phyloP scores from a whole-genome alignment of 2,329 filamentous ascomycete species.

The Trichoderma oligosporum region DNA sequence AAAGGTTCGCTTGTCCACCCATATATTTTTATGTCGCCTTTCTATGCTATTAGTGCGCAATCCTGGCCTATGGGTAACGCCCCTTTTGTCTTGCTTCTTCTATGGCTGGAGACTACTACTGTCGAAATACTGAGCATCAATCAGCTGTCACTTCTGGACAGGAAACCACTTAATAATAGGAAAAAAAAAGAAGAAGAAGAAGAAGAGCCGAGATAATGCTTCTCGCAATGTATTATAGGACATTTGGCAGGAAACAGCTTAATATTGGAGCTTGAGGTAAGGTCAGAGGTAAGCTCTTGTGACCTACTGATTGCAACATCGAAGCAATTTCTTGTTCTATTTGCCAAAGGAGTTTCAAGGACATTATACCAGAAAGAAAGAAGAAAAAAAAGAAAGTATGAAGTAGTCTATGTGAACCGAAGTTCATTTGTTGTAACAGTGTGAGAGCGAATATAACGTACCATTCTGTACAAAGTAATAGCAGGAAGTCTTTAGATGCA shows the following conservation, averaged over 20 bases:
- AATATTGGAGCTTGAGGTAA: constrained; percentile 39
- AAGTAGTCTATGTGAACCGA: background rate
- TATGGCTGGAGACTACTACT: constrained; percentile 1
- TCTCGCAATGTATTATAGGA: constrained; percentile 28
- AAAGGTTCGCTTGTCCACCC: background rate
- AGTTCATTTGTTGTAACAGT: background rate
- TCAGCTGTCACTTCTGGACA: constrained; percentile 14
- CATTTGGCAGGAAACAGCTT: constrained; percentile 21
- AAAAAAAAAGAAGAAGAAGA: too few species aligned
- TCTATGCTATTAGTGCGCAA: constrained; percentile 4
- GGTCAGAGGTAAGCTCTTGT: constrained; percentile 53
- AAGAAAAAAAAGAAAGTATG: background rate
- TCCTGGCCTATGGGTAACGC: background rate
- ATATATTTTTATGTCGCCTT: background rate
- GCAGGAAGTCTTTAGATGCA: background rate
- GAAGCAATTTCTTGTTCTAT: constrained; percentile 11
- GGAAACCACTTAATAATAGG: constrained; percentile 13
- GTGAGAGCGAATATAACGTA: background rate
- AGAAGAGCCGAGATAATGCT: constrained; percentile 14
- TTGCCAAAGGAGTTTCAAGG: constrained; percentile 17
- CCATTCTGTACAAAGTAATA: background rate
- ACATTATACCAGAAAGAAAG: constrained; percentile 18
- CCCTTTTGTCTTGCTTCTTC: background rate
- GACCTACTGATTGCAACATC: constrained; percentile 32
- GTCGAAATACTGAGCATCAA: constrained; percentile 2